Evolutionary conservation across 116 monocot species (phyloP), one percentile per base, ranked within the genome.

Genomic region (Papilionanthe hybrid): DNA sequence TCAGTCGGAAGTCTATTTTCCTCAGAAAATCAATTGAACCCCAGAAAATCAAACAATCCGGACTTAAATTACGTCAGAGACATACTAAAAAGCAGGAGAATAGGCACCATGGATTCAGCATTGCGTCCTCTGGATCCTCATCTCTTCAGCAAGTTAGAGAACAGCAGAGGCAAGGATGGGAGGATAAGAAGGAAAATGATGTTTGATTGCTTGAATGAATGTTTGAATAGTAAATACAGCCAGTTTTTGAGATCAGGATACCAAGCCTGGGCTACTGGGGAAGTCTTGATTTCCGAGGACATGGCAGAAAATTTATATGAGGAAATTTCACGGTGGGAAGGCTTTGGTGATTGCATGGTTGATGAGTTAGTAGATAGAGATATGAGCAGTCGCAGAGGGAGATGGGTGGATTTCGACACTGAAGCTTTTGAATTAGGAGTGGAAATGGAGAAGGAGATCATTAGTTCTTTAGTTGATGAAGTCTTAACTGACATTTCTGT

Each of bases 301-400:
- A 60, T 90, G 67, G 82, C 87, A 0, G 88, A 90, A 66, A 79
- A 92, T 79, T 49, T 98, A 1, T 86, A 85, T 74, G 75, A 37
- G 47, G 91, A 93, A 83, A 86, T 94, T 48, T 81, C 82, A 28
- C 60, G 82, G 37, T 92, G 88, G 91, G 88, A 83, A 47, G 86
- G 86, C 27, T 87, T 91, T 77, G 93, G 81, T 79, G 91, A 86
- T 44, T 87, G 86, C 80, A 87, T 88, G 93, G 89, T 94, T 44
- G 98, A 94, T 75, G 92, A 92, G 78, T 78, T 98, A 27, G 93
- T 98, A 27, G 88, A 91, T 32, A 85, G 53, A 69, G 98, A 98
- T 76, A 94, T 93, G 93, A 91, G 91, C 81, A 83, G 41, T 57
- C 66, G 87, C 25, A 81, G 87, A 67, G 94, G 94, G 18, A 89